Base-by-base conservation (phyloP, 345 rosid genomes). In the Boechera stricta region DNA sequence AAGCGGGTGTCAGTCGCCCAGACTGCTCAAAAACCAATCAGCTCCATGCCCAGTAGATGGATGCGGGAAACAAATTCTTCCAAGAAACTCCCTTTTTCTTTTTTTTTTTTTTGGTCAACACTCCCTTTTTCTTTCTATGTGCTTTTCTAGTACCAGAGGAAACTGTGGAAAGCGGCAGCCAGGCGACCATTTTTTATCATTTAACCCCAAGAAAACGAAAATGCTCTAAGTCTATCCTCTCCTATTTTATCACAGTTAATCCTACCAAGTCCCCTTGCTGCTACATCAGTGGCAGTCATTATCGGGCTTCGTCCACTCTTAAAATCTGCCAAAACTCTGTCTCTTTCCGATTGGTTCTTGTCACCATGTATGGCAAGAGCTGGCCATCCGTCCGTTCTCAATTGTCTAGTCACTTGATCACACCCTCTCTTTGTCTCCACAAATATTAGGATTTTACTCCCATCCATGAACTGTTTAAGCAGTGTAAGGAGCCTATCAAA, bases 201-300 rank as follows among this genome's bases (percentile, higher is more conserved):
- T 64, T 84, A 82, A 79, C 85, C 80, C 77, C 82, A 71, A 76
- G 69, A 76, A 77, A 74, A 74, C 72, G 72, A 79, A 79, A 86
- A 76, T 79, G 78, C 65, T 81, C 82, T 64, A 84, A 77, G 1
- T 82, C 79, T 78, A 80, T 85, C 77, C 56, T 80, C 91, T 83
- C 93, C 86, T 83, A 90, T 10, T 52, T 32, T 15, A 39, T 55
- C 86, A 89, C 82, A 83, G 76, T 82, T 58, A 82, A 87, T 84
- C 97, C 95, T 94, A 94, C 97, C 98, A 88, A 94, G 97, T 79
- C 98, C 98, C 86, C 98, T 86, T 42, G 97, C 98, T 72, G 98
- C 98, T 73, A 94, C 98, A 80, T 94, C 97, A 79, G 97, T 94
- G 76, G 98, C 98, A 79, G 91, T 94, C 98, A 94, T 91, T 77